phyloP scores from a whole-genome alignment of 2,329 filamentous ascomycete genomes.

The Aspergillus arachidicola region DNA sequence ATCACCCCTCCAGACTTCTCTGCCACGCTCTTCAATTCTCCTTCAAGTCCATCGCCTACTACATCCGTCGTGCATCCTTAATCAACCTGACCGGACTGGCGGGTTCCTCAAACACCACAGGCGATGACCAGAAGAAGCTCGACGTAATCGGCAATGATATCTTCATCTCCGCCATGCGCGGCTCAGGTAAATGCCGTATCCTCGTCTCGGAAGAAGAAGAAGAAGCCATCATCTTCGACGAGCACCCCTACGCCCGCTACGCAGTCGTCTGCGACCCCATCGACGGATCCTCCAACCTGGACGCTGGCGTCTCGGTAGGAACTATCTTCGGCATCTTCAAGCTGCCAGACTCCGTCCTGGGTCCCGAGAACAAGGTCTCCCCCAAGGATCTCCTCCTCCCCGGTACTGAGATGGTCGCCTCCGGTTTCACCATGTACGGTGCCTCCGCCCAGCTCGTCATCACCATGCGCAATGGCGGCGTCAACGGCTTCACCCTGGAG shows the following conservation, averaged over 20 bases:
- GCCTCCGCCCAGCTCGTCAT: slow-evolving; percentile 95
- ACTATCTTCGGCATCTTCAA: slow-evolving; percentile 97
- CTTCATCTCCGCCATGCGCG: slow-evolving; percentile 93
- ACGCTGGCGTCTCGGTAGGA: slow-evolving; percentile 95
- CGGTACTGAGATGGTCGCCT: slow-evolving; percentile 86
- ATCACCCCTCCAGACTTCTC: slow-evolving; percentile 65
- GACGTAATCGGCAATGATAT: slow-evolving; percentile 98
- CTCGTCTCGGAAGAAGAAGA: slow-evolving; percentile 99
- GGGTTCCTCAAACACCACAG: slow-evolving; percentile 90
- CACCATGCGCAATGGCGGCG: slow-evolving; percentile 87
- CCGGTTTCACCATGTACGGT: slow-evolving; percentile 99
- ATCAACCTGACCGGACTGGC: slow-evolving; percentile 96
- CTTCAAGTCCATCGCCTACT: slow-evolving; percentile 99
- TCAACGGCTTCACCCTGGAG: slow-evolving; percentile 98
- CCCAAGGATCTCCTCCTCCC: slow-evolving; percentile 79
- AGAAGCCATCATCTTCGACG: slow-evolving; percentile 81
- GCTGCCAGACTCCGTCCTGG: slow-evolving; percentile 67
- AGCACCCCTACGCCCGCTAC: slow-evolving; percentile 75
- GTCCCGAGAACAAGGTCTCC: slow-evolving; percentile 58
- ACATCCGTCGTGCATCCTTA: slow-evolving; percentile 92
- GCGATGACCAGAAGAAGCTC: slow-evolving; percentile 99
- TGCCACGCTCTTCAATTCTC: slow-evolving; percentile 98
- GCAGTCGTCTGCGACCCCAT: slow-evolving; percentile 97
- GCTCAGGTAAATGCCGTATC: slow-evolving; percentile 84
- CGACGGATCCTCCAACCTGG: slow-evolving; percentile 95